phyloP scores from a whole-genome alignment of 129 eudicot species.

The Flaveria trinervia region DNA sequence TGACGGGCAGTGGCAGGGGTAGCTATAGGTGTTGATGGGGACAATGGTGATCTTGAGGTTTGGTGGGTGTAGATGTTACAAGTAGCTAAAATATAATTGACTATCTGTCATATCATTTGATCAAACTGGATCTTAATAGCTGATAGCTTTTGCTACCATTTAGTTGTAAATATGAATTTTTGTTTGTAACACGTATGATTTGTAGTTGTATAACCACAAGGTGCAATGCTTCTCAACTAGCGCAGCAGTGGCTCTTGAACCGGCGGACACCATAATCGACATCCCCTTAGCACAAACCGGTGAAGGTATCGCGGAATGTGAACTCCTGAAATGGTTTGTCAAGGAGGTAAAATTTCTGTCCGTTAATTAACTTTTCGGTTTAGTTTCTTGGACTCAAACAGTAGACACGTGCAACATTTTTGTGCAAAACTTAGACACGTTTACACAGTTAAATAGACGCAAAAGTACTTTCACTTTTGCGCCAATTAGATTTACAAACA shows the following conservation, averaged over 20 bases:
- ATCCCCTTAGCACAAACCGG: constrained; percentile 96
- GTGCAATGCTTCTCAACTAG: constrained; percentile 55
- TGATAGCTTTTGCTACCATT: not conserved
- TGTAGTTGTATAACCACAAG: constrained; percentile 47
- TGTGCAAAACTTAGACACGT: too few relatives aligned
- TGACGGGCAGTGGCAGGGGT: too few relatives aligned
- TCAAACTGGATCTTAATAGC: too few relatives aligned
- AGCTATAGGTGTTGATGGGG: too few relatives aligned
- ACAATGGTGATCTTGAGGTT: too few relatives aligned
- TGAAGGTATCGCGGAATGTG: constrained; percentile 99
- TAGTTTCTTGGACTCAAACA: not conserved
- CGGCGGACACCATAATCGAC: constrained; percentile 54
- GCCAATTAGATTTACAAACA: too few relatives aligned
- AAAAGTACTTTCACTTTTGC: too few relatives aligned
- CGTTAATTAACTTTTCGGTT: not conserved
- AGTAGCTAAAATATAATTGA: too few relatives aligned
- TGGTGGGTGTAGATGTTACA: too few relatives aligned
- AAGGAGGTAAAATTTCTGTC: constrained; percentile 54
- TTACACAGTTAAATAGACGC: too few relatives aligned
- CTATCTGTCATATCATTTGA: too few relatives aligned
- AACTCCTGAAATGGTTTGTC: constrained; percentile 94
- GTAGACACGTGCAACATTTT: too few relatives aligned
- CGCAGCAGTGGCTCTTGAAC: constrained; percentile 36
- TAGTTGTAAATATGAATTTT: not conserved
- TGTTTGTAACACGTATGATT: not conserved